Conservation (phyloP, 2,329 filamentous ascomycete genomes). For the Monilinia aucupariae region DNA sequence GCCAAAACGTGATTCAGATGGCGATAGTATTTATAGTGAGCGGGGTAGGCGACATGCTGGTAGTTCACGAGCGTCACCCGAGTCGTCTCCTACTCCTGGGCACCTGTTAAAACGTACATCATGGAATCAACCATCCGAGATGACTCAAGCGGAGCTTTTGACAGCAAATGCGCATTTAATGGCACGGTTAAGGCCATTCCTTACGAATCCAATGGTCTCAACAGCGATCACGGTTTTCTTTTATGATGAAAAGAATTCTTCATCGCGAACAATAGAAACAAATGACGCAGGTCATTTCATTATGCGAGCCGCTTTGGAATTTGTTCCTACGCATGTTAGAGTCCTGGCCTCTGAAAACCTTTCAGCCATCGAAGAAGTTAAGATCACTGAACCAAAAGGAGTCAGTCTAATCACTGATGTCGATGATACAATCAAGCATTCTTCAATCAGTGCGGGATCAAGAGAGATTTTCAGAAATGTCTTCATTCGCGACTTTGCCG, state of each 20-base stretch:
- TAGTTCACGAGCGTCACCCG: conserved; percentile 24
- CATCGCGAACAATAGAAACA: conserved; percentile 78
- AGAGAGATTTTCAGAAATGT: conserved; percentile 95
- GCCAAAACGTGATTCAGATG: conserved; percentile 44
- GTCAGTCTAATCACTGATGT: conserved; percentile 96
- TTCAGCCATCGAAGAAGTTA: conserved; percentile 72
- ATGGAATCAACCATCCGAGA: conserved; percentile 45
- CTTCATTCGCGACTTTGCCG: conserved; percentile 78
- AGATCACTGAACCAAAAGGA: conserved; percentile 70
- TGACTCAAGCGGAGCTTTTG: conserved; percentile 70
- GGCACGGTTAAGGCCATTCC: conserved; percentile 80
- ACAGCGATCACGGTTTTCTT: conserved; percentile 89
- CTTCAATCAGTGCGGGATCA: conserved; percentile 79
- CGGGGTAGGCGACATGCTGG: conserved; percentile 20
- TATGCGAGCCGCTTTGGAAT: conserved; percentile 74
- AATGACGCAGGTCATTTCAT: conserved; percentile 86
- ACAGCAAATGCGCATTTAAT: conserved; percentile 83
- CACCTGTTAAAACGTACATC: conserved; percentile 42
- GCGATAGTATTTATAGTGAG: conserved; percentile 30
- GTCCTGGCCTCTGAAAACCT: conserved; percentile 82
- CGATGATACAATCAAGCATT: conserved; percentile 95
- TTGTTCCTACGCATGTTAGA: conserved; percentile 82
- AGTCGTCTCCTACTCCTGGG: conserved; percentile 33
- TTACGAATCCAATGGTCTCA: conserved; percentile 74
- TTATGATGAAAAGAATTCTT: conserved; percentile 78